These are phyloP conservation scores for Aspergillus hiratsukae DNA, from an alignment of 2,329 filamentous ascomycete species.

Conservation along the genomic window DNA sequence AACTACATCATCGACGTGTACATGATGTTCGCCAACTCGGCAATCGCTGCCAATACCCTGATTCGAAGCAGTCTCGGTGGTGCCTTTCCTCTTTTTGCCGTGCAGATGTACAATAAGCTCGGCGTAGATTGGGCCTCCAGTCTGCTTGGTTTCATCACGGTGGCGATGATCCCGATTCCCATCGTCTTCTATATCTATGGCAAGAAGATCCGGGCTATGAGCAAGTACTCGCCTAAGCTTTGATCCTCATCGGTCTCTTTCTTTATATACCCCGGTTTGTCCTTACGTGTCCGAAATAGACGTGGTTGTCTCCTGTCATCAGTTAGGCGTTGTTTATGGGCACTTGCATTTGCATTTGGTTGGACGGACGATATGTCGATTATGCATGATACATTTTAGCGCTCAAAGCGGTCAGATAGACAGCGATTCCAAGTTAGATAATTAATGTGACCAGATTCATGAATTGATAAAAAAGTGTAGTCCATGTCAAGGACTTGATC, in stretches of 20 bases:
- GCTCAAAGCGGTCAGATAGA: neutral
- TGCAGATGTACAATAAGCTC: constrained; percentile 32
- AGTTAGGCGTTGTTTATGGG: neutral
- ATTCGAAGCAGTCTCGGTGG: constrained; percentile 31
- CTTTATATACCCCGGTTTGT: neutral
- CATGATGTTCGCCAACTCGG: constrained; percentile 35
- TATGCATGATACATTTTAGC: neutral
- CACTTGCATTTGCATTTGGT: neutral
- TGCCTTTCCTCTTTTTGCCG: constrained; percentile 27
- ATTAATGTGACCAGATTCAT: neutral
- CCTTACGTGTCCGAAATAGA: neutral
- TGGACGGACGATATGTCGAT: neutral
- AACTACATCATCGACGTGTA: constrained; percentile 42
- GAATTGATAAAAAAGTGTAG: neutral
- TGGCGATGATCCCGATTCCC: constrained; percentile 44
- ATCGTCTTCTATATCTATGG: constrained; percentile 47
- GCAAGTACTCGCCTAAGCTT: constrained; percentile 36
- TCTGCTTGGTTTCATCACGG: constrained; percentile 32
- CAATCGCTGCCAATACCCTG: constrained; percentile 35
- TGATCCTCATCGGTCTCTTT: neutral
- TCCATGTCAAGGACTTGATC: neutral
- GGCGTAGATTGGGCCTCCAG: constrained; percentile 36
- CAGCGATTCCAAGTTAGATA: neutral
- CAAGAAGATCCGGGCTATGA: constrained; percentile 40
- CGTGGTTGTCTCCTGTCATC: neutral